phyloP scores from a whole-genome alignment of 73 alveolate species.

The Symbiodinium pilosum region DNA sequence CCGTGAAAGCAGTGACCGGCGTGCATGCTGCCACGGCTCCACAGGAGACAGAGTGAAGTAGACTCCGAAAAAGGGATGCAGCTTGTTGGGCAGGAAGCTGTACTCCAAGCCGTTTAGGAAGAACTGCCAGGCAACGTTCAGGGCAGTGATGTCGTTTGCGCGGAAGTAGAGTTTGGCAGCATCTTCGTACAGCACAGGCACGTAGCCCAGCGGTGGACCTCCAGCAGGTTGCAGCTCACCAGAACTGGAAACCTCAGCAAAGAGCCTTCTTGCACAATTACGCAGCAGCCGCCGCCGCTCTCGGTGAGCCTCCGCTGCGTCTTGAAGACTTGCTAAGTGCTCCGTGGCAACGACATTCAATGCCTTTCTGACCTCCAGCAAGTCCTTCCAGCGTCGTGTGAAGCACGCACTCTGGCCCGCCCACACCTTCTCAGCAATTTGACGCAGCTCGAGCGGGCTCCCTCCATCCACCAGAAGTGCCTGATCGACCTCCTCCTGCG shows the following conservation, averaged over 20 bases:
- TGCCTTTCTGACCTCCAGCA: slow-evolving; percentile 29
- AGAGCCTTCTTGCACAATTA: slow-evolving; percentile 54
- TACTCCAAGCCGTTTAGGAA: slow-evolving; percentile 57
- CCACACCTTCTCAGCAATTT: slow-evolving; percentile 49
- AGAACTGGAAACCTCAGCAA: neutral
- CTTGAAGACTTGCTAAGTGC: neutral
- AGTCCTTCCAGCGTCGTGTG: slow-evolving; percentile 38
- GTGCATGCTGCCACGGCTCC: slow-evolving; percentile 1
- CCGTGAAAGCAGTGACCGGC: neutral
- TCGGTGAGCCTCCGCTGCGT: neutral
- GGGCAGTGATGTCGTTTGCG: slow-evolving; percentile 82
- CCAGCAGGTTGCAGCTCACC: neutral
- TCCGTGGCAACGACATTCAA: neutral
- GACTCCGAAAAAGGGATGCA: slow-evolving; percentile 86
- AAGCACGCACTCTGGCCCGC: slow-evolving; percentile 45
- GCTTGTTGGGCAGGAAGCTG: slow-evolving; percentile 25
- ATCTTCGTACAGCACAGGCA: slow-evolving; percentile 39
- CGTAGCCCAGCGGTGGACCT: slow-evolving; percentile 25
- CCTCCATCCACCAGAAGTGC: neutral
- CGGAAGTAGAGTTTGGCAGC: slow-evolving; percentile 4
- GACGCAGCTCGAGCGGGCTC: no score
- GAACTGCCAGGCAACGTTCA: slow-evolving; percentile 90
- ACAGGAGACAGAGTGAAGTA: slow-evolving; percentile 53
- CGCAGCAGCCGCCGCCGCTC: slow-evolving; percentile 65
- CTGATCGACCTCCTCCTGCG: slow-evolving; percentile 26